Base-by-base conservation (phyloP, 2,329 filamentous ascomycete genomes). In the Erysiphe neolycopersici region DNA sequence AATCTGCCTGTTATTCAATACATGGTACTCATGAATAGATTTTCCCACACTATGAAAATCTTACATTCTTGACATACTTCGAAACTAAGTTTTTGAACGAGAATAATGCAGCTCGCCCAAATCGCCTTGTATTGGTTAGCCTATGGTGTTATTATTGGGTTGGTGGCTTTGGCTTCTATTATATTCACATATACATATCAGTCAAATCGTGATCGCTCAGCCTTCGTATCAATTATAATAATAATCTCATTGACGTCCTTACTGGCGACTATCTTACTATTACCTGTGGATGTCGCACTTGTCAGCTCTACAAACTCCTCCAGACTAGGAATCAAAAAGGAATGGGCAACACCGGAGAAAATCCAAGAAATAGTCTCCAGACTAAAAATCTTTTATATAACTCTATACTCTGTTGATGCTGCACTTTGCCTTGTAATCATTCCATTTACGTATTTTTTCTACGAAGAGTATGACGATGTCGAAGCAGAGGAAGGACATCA, bases 391-490 rank as follows among this genome's bases (percentile, higher is more conserved):
- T 79, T 93, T 45, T 98, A 98, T 63, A 95, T 95, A 60, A 68
- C 75, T 0, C 68, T 98, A 0, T 98, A 95, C 63, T 89, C 81
- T 52, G 64, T 94, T 51, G 89, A 98, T 59, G 81, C 84, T 1
- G 58, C 94, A 5, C 71, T 98, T 11, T 98, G 89, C 56, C 66
- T 98, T 39, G 59, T 95, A 16, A 71, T 93, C 38, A 79, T 95
- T 17, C 89, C 89, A 0, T 98, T 98, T 57, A 79, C 85, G 41
- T 98, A 98, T 64, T 98, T 98, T 59, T 94, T 79, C 74, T 89
- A 92, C 55, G 89, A 98, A 59, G 89, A 95, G 60, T 92, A 92
- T 51, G 87, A 94, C 54, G 84, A 94, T 61, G 76, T 87, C 17
- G 84, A 84, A 47, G 69, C 77, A 31, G 81, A 92, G 53, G 72